These are phyloP conservation scores for Lentinula aciculospora DNA, from an alignment of 768 basidiomycete genomes.

Conservation along the genomic window DNA sequence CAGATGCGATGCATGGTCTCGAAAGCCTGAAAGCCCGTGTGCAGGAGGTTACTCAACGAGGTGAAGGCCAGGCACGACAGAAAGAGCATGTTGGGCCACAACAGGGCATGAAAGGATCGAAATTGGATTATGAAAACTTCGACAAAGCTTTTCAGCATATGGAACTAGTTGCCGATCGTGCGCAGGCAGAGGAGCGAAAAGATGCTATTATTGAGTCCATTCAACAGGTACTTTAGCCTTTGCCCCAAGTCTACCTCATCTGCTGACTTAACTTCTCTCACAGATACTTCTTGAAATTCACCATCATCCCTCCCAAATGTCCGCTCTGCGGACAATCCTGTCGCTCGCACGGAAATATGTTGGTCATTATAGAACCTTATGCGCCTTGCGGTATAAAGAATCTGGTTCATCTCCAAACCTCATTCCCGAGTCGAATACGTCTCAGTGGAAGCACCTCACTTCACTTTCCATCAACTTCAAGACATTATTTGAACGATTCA, in stretches of 20 bases:
- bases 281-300: neutral
- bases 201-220: neutral
- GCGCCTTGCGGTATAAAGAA: neutral
- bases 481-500: neutral
- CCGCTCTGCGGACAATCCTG: neutral
- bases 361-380: neutral
- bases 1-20: neutral
- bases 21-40: neutral
- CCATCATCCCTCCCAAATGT: neutral
- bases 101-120: neutral
- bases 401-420: neutral
- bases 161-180: neutral
- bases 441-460: neutral
- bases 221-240: neutral
- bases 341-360: neutral
- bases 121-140: neutral
- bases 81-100: neutral
- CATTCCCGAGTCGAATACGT: neutral
- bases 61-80: neutral
- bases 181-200: neutral
- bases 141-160: too few relatives aligned
- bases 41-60: neutral
- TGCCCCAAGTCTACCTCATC: neutral
- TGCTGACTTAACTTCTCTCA: neutral
- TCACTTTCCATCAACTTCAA: neutral